Evolutionary conservation across 2,329 filamentous ascomycete species (phyloP).

Genomic region (Botrytis cinerea): DNA sequence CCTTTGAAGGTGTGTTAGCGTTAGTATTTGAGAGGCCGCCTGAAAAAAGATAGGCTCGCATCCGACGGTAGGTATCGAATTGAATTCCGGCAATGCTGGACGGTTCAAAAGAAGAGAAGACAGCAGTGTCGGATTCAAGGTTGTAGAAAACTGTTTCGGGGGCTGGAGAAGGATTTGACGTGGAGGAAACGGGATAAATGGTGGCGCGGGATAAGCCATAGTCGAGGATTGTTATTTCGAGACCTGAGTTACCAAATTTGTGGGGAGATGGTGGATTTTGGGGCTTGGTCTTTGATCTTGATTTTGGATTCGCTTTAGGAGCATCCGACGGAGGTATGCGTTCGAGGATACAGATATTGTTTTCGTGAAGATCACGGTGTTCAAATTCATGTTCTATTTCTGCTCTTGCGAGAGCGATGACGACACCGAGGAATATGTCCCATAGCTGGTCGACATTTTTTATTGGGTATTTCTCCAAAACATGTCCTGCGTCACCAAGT

Average conservation of each 20-base stretch:
- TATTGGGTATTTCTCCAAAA: conserved; percentile 60
- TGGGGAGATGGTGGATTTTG: conserved; percentile 27
- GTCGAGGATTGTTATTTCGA: conserved; percentile 66
- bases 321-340: neutral
- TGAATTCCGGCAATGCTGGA: conserved; percentile 44
- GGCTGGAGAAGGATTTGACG: conserved; percentile 31
- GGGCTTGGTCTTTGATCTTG: conserved; percentile 8
- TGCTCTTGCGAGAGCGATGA: conserved; percentile 60
- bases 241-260: conserved; percentile 59
- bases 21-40: conserved; percentile 25
- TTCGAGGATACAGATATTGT: conserved; percentile 58
- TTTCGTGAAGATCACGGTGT: conserved; percentile 67
- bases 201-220: conserved; percentile 64
- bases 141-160: conserved; percentile 54
- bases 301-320: neutral
- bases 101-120: conserved; percentile 57
- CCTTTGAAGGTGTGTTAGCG: conserved; percentile 11
- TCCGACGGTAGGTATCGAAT: conserved; percentile 61
- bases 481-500: conserved; percentile 61
- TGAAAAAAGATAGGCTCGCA: conserved; percentile 36
- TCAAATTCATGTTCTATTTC: conserved; percentile 62
- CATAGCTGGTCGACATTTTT: conserved; percentile 55
- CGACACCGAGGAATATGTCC: conserved; percentile 63
- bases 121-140: conserved; percentile 58
- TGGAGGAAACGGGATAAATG: conserved; percentile 40